These are phyloP conservation scores for Melanogaster broomeanus DNA, from an alignment of 768 basidiomycete genomes.

Conservation along the genomic window DNA sequence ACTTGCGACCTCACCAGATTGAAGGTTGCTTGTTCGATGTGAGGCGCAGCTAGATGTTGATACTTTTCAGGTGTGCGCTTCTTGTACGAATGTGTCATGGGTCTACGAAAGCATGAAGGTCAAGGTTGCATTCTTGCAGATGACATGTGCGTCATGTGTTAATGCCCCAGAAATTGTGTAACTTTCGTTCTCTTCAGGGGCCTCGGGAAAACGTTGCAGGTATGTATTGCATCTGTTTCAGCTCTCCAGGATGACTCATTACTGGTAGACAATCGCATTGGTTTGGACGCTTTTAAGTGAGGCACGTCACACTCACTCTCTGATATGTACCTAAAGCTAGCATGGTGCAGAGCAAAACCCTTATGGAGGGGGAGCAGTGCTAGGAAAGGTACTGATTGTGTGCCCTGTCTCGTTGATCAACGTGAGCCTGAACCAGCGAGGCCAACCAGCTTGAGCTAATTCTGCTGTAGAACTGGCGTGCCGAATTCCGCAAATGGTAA, in stretches of 20 bases:
- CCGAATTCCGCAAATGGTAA: slow-evolving; percentile 94
- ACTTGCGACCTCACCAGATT: slow-evolving; percentile 84
- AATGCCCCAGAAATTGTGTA: slow-evolving; percentile 5
- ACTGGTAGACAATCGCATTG: slow-evolving; percentile 72
- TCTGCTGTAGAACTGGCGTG: slow-evolving; percentile 81
- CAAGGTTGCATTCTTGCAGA: slow-evolving; percentile 96
- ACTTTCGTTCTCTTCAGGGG: slow-evolving; percentile 58
- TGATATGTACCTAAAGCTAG: background rate
- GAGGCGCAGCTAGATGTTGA: background rate
- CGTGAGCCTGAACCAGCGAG: slow-evolving; percentile 43
- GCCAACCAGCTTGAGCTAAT: background rate
- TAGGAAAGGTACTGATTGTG: slow-evolving; percentile 87
- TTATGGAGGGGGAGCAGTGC: slow-evolving; percentile 57
- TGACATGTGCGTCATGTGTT: slow-evolving; percentile 68
- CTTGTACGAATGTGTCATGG: slow-evolving; percentile 96
- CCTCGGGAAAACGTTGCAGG: slow-evolving; percentile 94
- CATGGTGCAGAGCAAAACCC: slow-evolving; percentile 73
- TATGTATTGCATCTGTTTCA: slow-evolving; percentile 18
- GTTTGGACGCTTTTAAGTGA: slow-evolving; percentile 90
- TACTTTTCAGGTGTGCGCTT: slow-evolving; percentile 68
- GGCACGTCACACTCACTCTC: slow-evolving; percentile 22
- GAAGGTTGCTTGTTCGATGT: slow-evolving; percentile 57
- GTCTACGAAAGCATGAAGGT: slow-evolving; percentile 85
- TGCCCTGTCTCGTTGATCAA: slow-evolving; percentile 91
- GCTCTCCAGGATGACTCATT: slow-evolving; percentile 10